These are phyloP conservation scores for Hypoxylon perforatum DNA, from an alignment of 495 filamentous ascomycete species.

Conservation along the genomic window DNA sequence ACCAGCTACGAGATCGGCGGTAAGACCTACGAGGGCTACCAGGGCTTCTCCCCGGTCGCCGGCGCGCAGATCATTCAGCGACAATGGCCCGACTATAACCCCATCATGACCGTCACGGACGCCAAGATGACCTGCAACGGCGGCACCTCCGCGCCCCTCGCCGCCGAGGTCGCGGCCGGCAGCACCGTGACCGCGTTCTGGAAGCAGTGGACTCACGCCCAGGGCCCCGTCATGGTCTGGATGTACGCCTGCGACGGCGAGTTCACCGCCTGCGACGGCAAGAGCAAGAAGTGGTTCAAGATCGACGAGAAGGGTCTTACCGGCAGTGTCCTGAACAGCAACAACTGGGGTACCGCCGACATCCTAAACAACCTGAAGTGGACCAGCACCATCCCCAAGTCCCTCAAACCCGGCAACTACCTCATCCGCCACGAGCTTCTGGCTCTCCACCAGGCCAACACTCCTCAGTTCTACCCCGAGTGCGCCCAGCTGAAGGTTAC, in stretches of 20 bases:
- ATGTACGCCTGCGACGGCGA: slow-evolving; percentile 62
- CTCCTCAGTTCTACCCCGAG: slow-evolving; percentile 71
- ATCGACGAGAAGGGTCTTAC: slow-evolving; percentile 66
- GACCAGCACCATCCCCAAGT: slow-evolving; percentile 62
- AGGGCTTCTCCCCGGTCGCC: slow-evolving; percentile 59
- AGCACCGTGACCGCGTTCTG: slow-evolving; percentile 61
- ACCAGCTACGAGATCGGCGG: slow-evolving; percentile 66
- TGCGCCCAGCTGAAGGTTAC: slow-evolving; percentile 66
- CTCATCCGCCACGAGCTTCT: slow-evolving; percentile 69
- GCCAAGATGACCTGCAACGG: slow-evolving; percentile 66
- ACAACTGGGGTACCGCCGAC: slow-evolving; percentile 62
- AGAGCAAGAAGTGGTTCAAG: slow-evolving; percentile 66
- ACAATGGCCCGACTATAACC: slow-evolving; percentile 66
- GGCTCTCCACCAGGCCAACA: slow-evolving; percentile 69
- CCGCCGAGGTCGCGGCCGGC: slow-evolving; percentile 59
- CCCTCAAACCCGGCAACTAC: slow-evolving; percentile 66
- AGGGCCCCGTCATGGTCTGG: slow-evolving; percentile 68
- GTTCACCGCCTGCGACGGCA: slow-evolving; percentile 60
- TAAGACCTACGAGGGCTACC: slow-evolving; percentile 62
- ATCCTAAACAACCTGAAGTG: slow-evolving; percentile 61
- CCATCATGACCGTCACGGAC: slow-evolving; percentile 54
- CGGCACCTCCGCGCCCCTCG: slow-evolving; percentile 58
- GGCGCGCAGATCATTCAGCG: slow-evolving; percentile 64
- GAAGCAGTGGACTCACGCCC: slow-evolving; percentile 67
- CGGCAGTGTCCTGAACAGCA: slow-evolving; percentile 54